These are phyloP conservation scores for Trypanosoma brucei DNA, from an alignment of 208 protist species.

Conservation along the genomic window DNA sequence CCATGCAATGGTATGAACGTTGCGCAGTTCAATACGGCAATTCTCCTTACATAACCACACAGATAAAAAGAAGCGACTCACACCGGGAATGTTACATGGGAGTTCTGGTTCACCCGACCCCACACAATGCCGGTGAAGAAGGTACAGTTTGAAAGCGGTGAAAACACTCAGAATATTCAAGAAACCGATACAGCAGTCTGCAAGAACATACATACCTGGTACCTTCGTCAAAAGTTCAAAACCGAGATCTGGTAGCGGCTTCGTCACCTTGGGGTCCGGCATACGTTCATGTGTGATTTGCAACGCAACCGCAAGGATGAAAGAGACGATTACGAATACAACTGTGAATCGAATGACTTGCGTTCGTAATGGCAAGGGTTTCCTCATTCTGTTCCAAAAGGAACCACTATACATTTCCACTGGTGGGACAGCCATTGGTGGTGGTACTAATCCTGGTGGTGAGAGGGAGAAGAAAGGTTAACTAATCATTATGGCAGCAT, in stretches of 20 bases:
- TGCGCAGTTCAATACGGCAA: slow-evolving; percentile 1
- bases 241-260: slow-evolving; percentile 65
- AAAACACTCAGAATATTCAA: slow-evolving; percentile 44
- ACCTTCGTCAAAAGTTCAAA: slow-evolving; percentile 62
- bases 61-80: slow-evolving; percentile 40
- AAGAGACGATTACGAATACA: slow-evolving; percentile 43
- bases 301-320: slow-evolving; percentile 57
- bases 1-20: slow-evolving; percentile 38
- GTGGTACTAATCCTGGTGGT: background rate
- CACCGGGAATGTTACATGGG: slow-evolving; percentile 16
- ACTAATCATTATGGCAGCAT: background rate
- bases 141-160: slow-evolving; percentile 52
- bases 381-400: slow-evolving; percentile 4
- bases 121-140: slow-evolving; percentile 42
- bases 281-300: slow-evolving; percentile 72
- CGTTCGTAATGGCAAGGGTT: slow-evolving; percentile 58
- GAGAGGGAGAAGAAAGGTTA: background rate
- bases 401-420: background rate
- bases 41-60: slow-evolving; percentile 24
- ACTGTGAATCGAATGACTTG: slow-evolving; percentile 61
- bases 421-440: background rate
- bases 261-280: slow-evolving; percentile 56
- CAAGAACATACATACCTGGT: slow-evolving; percentile 34
- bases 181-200: slow-evolving; percentile 53
- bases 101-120: slow-evolving; percentile 22